Conservation (phyloP, 164 flowering plant genomes). For the Stephania japonica region DNA sequence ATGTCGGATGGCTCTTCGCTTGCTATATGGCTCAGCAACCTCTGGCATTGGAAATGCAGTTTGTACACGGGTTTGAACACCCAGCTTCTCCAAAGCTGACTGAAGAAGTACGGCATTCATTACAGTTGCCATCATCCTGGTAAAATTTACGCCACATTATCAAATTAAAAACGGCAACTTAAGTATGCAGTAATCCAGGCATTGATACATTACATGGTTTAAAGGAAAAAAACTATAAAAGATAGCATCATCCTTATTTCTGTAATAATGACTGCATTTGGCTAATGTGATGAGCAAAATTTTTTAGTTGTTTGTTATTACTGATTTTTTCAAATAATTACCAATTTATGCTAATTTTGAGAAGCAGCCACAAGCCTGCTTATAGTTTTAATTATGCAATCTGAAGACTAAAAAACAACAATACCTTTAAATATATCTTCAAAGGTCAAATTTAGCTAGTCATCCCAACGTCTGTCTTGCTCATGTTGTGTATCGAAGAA, state of each 20-base stretch:
- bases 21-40: conserved; percentile 75
- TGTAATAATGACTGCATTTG: no score
- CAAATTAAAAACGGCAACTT: neutral
- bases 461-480: no score
- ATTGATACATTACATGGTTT: neutral
- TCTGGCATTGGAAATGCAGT: conserved; percentile 68
- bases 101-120: conserved; percentile 90
- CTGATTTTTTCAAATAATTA: no score
- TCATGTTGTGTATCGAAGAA: no score
- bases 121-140: conserved; percentile 95
- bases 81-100: conserved; percentile 77
- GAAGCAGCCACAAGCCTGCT: no score
- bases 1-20: conserved; percentile 80
- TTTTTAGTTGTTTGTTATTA: no score
- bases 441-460: no score
- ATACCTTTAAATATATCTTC: no score
- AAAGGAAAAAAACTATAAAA: neutral
- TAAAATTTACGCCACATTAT: conserved; percentile 6
- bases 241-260: neutral
- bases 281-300: no score
- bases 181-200: neutral
- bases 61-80: conserved; percentile 81
- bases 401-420: no score
- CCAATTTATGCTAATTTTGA: no score
- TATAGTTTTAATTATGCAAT: no score